Evolutionary conservation across 495 filamentous ascomycete species (phyloP).

Genomic region (Penicillium diatomitis): DNA sequence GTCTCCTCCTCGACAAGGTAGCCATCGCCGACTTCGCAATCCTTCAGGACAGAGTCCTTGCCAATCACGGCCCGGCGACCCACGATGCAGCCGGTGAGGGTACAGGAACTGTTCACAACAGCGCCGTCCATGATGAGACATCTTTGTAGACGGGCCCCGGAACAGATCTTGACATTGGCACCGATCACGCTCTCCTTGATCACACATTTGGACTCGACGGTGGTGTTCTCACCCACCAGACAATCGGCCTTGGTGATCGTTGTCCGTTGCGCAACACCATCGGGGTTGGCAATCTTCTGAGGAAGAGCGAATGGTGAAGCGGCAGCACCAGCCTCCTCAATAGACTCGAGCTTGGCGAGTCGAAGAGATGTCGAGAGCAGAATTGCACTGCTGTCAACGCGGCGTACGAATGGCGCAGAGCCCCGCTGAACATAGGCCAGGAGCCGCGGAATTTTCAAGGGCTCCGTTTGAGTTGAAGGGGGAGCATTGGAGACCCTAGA

Average conservation of each 20-base stretch:
- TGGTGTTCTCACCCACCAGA: conserved; percentile 76
- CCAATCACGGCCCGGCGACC: conserved; percentile 70
- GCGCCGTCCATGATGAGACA: conserved; percentile 90
- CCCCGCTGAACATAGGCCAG: conserved; percentile 64
- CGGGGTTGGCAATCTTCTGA: conserved; percentile 71
- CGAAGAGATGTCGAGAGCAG: conserved; percentile 74
- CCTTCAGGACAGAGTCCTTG: conserved; percentile 62
- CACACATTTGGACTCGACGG: conserved; percentile 69
- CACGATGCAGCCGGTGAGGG: conserved; percentile 73
- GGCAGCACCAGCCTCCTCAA: conserved; percentile 52
- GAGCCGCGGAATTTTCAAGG: conserved; percentile 49
- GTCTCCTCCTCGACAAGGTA: conserved; percentile 71
- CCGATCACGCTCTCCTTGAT: conserved; percentile 87
- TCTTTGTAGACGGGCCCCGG: conserved; percentile 66
- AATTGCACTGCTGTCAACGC: conserved; percentile 77
- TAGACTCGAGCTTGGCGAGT: conserved; percentile 66
- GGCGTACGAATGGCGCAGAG: conserved; percentile 57
- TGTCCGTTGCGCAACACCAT: conserved; percentile 62
- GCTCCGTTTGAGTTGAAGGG: neutral
- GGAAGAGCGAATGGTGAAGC: conserved; percentile 65
- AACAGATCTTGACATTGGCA: conserved; percentile 71
- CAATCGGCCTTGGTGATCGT: conserved; percentile 69
- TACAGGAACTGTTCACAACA: conserved; percentile 52
- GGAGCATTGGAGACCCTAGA: conserved; percentile 28
- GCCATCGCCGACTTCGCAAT: conserved; percentile 86